A percentile compares a stretch with the other conserved stretches of the same genome.
Conservation (phyloP, 2,329 filamentous ascomycete genomes). For the Fusarium protoensiforme region DNA sequence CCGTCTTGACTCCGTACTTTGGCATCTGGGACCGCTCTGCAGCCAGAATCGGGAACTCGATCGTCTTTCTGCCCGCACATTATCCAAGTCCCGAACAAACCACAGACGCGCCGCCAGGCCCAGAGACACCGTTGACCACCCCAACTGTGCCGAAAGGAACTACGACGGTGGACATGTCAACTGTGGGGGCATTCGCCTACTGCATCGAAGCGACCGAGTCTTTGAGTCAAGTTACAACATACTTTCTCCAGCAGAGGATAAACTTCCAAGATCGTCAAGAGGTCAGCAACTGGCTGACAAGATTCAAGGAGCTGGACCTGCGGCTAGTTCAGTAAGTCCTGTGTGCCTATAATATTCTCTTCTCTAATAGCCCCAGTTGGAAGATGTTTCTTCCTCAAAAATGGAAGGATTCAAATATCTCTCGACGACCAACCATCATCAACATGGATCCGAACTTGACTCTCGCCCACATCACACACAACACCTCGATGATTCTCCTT, state of each 20-base stretch:
- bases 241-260: constrained; percentile 57
- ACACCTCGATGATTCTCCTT: constrained; percentile 60
- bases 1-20: constrained; percentile 55
- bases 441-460: constrained; percentile 62
- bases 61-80: constrained; percentile 51
- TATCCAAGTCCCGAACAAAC: constrained; percentile 41
- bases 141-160: neutral
- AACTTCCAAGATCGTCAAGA: constrained; percentile 53
- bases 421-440: constrained; percentile 36
- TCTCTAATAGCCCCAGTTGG: constrained; percentile 42
- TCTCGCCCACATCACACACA: constrained; percentile 60
- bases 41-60: constrained; percentile 52
- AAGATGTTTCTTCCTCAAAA: constrained; percentile 44
- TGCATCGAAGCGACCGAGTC: constrained; percentile 60
- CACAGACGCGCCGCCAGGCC: neutral
- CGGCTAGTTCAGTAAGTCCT: constrained; percentile 53
- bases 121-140: constrained; percentile 9
- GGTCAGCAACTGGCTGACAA: constrained; percentile 55
- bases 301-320: constrained; percentile 61
- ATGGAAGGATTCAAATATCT: constrained; percentile 51
- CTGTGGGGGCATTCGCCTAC: constrained; percentile 59
- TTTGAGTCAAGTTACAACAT: constrained; percentile 56
- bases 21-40: constrained; percentile 57
- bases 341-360: accelerated
- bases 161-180: constrained; percentile 45